These are phyloP conservation scores for Cenchrus americanus DNA, from an alignment of 176 grass and related monocot species.

Conservation along the genomic window DNA sequence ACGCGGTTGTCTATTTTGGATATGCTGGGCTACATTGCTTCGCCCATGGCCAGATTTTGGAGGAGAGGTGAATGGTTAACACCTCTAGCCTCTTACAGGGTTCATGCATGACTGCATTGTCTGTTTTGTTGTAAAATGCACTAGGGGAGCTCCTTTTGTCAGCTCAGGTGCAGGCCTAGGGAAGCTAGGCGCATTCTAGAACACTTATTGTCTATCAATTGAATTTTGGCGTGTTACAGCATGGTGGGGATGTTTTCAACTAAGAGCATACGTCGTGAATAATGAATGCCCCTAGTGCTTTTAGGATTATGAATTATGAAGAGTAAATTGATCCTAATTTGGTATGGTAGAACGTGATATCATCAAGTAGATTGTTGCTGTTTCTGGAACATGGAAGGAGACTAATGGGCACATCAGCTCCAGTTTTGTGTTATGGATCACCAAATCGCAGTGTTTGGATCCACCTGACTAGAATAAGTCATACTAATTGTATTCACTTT, in stretches of 20 bases:
- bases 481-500: too few species aligned
- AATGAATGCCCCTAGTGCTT: not conserved
- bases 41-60: not conserved
- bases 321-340: slow-evolving; percentile 7
- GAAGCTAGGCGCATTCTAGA: not conserved
- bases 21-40: slow-evolving; percentile 1
- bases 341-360: not conserved
- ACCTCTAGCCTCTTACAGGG: not conserved
- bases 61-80: too few species aligned
- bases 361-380: not conserved
- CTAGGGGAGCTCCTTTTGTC: not conserved
- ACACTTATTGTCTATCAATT: not conserved
- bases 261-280: not conserved
- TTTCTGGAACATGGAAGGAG: slow-evolving; percentile 9
- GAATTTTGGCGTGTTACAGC: not conserved
- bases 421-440: not conserved
- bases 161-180: not conserved
- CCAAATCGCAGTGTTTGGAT: not conserved
- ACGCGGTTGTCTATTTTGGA: slow-evolving; percentile 12
- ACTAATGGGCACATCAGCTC: not conserved
- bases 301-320: not conserved
- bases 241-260: not conserved
- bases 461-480: too few species aligned
- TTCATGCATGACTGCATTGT: too few species aligned
- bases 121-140: not conserved